Evolutionary conservation across 495 filamentous ascomycete genomes (phyloP).

Genomic region (Aspergillus egyptiacus): DNA sequence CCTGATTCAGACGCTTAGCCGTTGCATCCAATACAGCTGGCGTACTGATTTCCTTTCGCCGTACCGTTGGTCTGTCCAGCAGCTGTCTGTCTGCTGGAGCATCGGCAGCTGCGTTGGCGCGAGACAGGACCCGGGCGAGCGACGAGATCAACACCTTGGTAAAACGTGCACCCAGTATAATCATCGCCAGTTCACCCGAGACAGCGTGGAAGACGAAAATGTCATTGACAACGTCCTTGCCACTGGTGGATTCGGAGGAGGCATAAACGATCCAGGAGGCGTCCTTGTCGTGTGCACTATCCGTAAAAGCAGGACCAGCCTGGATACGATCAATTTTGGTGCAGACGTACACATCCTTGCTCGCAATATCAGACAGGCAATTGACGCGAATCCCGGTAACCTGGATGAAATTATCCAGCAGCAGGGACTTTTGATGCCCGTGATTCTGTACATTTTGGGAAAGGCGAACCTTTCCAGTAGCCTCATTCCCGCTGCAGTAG

Average conservation of each 20-base stretch:
- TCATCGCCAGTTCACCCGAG: not conserved
- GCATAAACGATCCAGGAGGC: not conserved
- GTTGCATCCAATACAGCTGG: too few species aligned
- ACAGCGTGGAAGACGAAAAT: not conserved
- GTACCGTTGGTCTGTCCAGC: too few species aligned
- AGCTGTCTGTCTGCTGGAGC: not conserved
- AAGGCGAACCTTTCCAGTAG: not conserved
- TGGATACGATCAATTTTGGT: not conserved
- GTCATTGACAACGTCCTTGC: not conserved
- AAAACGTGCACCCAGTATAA: not conserved
- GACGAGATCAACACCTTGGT: not conserved
- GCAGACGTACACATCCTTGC: not conserved
- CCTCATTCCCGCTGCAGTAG: not conserved
- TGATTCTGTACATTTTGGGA: not conserved
- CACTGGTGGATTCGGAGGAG: not conserved
- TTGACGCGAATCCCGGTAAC: not conserved
- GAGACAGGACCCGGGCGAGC: not conserved
- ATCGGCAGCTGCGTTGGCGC: not conserved
- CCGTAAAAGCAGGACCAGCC: not conserved
- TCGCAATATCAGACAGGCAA: not conserved
- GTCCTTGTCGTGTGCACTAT: not conserved
- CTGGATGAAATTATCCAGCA: conserved; percentile 2
- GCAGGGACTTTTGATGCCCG: not conserved
- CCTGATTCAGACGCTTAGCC: too few species aligned
- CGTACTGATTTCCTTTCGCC: too few species aligned